These are phyloP conservation scores for Cordyceps pruinosa DNA, from an alignment of 2,329 filamentous ascomycete species.

Conservation along the genomic window DNA sequence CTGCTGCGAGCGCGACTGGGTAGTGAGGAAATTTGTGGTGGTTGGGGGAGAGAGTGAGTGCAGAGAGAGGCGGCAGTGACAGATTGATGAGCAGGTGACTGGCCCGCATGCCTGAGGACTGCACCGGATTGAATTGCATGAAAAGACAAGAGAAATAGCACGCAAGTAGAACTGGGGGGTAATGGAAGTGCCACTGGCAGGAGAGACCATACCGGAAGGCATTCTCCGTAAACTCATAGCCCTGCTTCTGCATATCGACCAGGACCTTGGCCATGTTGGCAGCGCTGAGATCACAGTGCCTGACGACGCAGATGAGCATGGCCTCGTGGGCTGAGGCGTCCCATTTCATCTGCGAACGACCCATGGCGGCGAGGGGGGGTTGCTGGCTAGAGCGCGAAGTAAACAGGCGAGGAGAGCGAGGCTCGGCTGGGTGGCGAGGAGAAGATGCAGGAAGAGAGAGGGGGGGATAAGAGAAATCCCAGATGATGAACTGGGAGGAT, in stretches of 20 bases:
- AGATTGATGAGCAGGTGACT: neutral
- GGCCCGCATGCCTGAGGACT: neutral
- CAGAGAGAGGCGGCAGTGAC: neutral
- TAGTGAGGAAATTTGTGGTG: neutral
- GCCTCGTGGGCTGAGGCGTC: conserved; percentile 35
- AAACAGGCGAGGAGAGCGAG: neutral
- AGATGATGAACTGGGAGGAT: neutral
- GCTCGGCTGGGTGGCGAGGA: neutral
- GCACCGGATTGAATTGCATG: conserved; percentile 4
- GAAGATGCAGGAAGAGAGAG: neutral
- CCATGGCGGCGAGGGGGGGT: neutral
- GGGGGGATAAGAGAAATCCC: conserved; percentile 11
- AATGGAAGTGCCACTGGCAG: neutral
- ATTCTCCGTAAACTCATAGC: conserved; percentile 33
- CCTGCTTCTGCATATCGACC: conserved; percentile 28
- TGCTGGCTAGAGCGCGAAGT: neutral
- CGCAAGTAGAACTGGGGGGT: neutral
- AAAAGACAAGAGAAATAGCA: neutral
- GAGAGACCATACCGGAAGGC: conserved; percentile 33
- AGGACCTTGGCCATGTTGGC: conserved; percentile 31
- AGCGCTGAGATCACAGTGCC: conserved; percentile 26
- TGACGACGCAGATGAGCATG: conserved; percentile 36
- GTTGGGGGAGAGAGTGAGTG: neutral
- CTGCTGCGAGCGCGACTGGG: neutral
- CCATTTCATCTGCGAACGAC: conserved; percentile 31